Conservation (phyloP, 495 filamentous ascomycete species). For the Aspergillus olivimuriae region DNA sequence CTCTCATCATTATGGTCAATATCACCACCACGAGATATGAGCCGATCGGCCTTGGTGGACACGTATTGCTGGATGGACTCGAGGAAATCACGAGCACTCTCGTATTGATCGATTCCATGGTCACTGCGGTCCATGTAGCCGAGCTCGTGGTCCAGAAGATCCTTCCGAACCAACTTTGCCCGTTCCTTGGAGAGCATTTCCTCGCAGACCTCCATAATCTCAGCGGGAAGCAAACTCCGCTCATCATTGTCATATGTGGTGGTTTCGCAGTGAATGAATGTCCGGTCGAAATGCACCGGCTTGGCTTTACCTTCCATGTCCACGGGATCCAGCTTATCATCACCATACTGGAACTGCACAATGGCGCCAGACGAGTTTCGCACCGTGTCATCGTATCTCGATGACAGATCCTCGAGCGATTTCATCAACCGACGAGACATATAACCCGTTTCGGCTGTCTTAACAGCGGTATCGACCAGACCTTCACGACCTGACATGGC, state of each 20-base stretch:
- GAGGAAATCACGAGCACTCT: slow-evolving; percentile 78
- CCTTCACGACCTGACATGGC: slow-evolving; percentile 98
- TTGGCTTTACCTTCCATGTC: slow-evolving; percentile 95
- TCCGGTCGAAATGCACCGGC: slow-evolving; percentile 88
- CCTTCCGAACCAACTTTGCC: slow-evolving; percentile 55
- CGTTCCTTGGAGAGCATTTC: slow-evolving; percentile 59
- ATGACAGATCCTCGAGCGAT: slow-evolving; percentile 88
- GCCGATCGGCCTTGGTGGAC: slow-evolving; percentile 44
- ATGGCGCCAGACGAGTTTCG: slow-evolving; percentile 77
- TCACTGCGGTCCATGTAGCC: slow-evolving; percentile 60
- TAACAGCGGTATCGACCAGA: slow-evolving; percentile 98
- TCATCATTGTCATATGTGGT: slow-evolving; percentile 75
- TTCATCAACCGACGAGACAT: slow-evolving; percentile 99
- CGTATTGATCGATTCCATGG: slow-evolving; percentile 70
- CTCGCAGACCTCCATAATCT: slow-evolving; percentile 61
- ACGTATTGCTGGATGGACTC: slow-evolving; percentile 69
- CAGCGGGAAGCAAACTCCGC: slow-evolving; percentile 59
- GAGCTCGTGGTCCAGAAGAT: slow-evolving; percentile 44
- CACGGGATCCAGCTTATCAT: slow-evolving; percentile 88
- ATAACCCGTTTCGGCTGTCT: slow-evolving; percentile 97
- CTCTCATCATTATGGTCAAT: slow-evolving; percentile 33
- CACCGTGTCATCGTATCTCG: slow-evolving; percentile 89
- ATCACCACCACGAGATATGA: slow-evolving; percentile 41
- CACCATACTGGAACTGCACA: slow-evolving; percentile 95
- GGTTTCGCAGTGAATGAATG: slow-evolving; percentile 76